Evolutionary conservation across 1,139 yeast species (phyloP).

Genomic region (Saccharomycopsis hybrid): DNA sequence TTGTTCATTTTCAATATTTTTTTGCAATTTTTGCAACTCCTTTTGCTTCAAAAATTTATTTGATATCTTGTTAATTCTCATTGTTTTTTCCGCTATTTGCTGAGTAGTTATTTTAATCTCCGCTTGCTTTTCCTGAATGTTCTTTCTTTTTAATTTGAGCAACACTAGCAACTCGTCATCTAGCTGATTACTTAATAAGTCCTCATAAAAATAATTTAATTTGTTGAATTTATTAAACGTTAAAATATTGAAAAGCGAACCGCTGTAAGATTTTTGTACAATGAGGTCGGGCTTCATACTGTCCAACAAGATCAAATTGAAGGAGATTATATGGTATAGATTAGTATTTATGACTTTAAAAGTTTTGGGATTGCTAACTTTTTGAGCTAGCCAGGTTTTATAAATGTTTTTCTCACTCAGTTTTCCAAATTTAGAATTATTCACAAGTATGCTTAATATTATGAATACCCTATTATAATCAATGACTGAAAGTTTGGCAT

Average conservation of each 20-base stretch:
- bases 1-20: constrained; percentile 3
- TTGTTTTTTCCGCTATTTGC: too few relatives aligned
- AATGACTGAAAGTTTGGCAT: constrained; percentile 6
- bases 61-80: too few relatives aligned
- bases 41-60: too few relatives aligned
- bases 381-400: too few relatives aligned
- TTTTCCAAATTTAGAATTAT: constrained; percentile 3
- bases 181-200: constrained; percentile 2
- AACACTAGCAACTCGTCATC: constrained; percentile 9
- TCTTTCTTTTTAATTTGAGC: constrained; percentile 5
- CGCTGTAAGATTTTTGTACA: constrained; percentile 8
- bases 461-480: constrained; percentile 18
- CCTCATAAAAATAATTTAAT: constrained; percentile 14
- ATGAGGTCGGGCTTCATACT: constrained; percentile 15
- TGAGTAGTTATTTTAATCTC: background rate
- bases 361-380: constrained; percentile 1
- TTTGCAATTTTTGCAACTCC: background rate
- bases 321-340: constrained; percentile 13
- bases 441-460: constrained; percentile 12
- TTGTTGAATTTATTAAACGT: constrained; percentile 20
- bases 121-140: constrained; percentile 1
- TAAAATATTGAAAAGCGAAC: constrained; percentile 18
- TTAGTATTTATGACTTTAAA: constrained; percentile 6
- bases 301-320: constrained; percentile 18
- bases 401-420: too few relatives aligned